Evolutionary conservation across 495 filamentous ascomycete species (phyloP).

Genomic region (Penicillium roqueforti): DNA sequence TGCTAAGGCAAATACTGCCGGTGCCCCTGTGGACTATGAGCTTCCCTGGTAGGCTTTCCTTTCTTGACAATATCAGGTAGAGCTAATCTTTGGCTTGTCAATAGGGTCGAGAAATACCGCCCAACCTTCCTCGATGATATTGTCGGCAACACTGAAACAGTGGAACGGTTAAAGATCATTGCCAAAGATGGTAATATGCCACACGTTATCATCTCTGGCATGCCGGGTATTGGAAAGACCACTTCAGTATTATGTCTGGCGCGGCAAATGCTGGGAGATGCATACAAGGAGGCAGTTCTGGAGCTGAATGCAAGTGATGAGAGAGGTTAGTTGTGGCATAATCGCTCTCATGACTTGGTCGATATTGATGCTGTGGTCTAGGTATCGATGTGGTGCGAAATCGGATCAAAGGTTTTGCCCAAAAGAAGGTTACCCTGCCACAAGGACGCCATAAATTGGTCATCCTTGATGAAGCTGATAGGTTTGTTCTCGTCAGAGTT

Average conservation of each 20-base stretch:
- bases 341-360: not conserved
- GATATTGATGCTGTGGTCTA: conserved; percentile 25
- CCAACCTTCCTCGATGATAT: conserved; percentile 93
- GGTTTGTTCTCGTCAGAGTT: conserved; percentile 32
- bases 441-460: conserved; percentile 90
- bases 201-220: conserved; percentile 97
- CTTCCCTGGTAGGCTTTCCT: conserved; percentile 71
- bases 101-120: conserved; percentile 97
- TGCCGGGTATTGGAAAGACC: conserved; percentile 99
- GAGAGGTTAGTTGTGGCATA: conserved; percentile 52
- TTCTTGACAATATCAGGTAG: conserved; percentile 6
- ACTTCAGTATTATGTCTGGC: conserved; percentile 93
- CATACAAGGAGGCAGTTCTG: conserved; percentile 96
- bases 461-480: conserved; percentile 96
- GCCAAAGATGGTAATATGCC: conserved; percentile 99
- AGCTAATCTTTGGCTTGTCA: conserved; percentile 7
- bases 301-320: conserved; percentile 97
- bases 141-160: conserved; percentile 94
- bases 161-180: conserved; percentile 97
- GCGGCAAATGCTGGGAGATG: conserved; percentile 82
- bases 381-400: conserved; percentile 98
- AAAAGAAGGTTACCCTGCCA: conserved; percentile 97
- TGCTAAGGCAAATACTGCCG: conserved; percentile 58
- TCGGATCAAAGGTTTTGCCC: conserved; percentile 96
- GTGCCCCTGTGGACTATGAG: conserved; percentile 67